phyloP scores from a whole-genome alignment of 1,284 basidiomycete genomes.

The Nidula niveotomentosa region DNA sequence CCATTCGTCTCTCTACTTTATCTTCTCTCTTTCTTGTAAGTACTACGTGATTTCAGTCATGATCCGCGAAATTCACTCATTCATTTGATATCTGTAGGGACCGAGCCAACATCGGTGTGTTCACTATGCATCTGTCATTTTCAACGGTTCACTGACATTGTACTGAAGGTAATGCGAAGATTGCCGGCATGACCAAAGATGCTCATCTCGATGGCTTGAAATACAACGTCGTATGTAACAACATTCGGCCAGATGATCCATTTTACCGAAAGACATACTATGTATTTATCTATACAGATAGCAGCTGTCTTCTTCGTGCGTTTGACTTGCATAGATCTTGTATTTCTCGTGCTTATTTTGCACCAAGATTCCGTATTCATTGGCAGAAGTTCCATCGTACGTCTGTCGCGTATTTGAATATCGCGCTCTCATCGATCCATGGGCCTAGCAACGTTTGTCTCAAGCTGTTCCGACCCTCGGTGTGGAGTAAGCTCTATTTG shows the following conservation, averaged over 20 bases:
- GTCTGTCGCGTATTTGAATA: slow-evolving; percentile 10
- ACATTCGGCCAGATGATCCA: not conserved
- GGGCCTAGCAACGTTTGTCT: slow-evolving; percentile 40
- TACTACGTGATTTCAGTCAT: slow-evolving; percentile 4
- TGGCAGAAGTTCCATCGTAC: slow-evolving; percentile 50
- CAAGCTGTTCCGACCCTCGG: slow-evolving; percentile 44
- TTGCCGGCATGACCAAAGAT: slow-evolving; percentile 40
- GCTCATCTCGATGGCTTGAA: slow-evolving; percentile 35
- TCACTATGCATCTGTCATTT: not conserved
- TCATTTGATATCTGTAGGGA: slow-evolving; percentile 19
- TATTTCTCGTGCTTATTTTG: not conserved
- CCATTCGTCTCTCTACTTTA: slow-evolving; percentile 57
- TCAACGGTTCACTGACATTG: not conserved
- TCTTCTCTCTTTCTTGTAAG: slow-evolving; percentile 56
- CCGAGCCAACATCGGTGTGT: slow-evolving; percentile 33
- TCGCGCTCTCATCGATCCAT: slow-evolving; percentile 26
- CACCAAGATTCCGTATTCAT: slow-evolving; percentile 39
- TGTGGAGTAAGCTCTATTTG: slow-evolving; percentile 36
- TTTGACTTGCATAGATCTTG: not conserved
- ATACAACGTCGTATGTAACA: slow-evolving; percentile 38
- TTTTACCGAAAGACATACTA: too few relatives aligned
- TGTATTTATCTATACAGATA: slow-evolving; percentile 20
- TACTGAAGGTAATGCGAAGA: slow-evolving; percentile 29
- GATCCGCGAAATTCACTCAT: too few relatives aligned
- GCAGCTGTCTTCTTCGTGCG: slow-evolving; percentile 50